Percentiles rank a stretch among this genome's conserved stretches.
Conservation (phyloP, 208 protist genomes). For the Leptomonas seymouri region DNA sequence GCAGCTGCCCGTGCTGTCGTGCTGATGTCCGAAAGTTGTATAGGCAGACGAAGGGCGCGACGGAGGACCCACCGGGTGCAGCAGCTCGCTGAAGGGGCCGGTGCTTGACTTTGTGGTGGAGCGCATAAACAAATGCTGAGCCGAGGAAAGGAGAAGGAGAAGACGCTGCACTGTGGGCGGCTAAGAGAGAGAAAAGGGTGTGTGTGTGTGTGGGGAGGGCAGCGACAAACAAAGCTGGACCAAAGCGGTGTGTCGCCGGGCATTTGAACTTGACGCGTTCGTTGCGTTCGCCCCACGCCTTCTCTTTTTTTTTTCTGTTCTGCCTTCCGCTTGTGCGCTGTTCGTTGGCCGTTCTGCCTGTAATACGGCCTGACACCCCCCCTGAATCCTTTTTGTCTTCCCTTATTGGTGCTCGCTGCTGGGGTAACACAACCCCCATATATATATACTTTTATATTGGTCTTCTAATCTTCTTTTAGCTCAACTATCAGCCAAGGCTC, state of each 20-base stretch:
- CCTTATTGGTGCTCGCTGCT: too few species aligned
- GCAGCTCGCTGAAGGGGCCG: not conserved
- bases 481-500: too few species aligned
- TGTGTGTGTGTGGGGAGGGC: too few species aligned
- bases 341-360: too few species aligned
- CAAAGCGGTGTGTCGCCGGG: not conserved
- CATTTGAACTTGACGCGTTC: not conserved
- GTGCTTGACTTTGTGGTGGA: not conserved
- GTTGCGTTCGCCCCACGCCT: not conserved
- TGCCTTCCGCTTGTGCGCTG: not conserved
- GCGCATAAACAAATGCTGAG: not conserved
- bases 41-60: not conserved
- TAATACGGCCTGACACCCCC: too few species aligned
- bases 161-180: too few species aligned
- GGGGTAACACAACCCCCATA: too few species aligned
- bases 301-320: not conserved
- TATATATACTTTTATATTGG: too few species aligned
- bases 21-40: conserved; percentile 13
- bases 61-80: not conserved
- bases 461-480: too few species aligned
- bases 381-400: too few species aligned
- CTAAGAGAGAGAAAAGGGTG: not conserved
- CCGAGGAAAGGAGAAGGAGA: too few species aligned
- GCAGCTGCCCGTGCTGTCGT: conserved; percentile 42
- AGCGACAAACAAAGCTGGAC: too few species aligned